These are phyloP conservation scores for Neoarthrinium moseri DNA, from an alignment of 2,329 filamentous ascomycete species.

Conservation along the genomic window DNA sequence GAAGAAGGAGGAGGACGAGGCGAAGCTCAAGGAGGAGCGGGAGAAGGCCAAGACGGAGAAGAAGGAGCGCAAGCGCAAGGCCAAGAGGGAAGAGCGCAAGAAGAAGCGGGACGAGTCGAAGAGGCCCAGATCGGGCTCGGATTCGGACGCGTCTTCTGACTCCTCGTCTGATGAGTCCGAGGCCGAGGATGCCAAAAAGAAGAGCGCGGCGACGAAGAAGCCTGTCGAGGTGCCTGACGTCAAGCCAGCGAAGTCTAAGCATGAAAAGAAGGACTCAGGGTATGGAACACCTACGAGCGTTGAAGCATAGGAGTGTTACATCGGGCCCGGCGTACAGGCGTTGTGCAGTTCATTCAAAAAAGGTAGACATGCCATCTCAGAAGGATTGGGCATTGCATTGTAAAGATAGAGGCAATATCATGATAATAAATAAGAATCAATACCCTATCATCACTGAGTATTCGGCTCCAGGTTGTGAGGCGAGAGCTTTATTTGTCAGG, in stretches of 20 bases:
- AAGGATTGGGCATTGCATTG: no score
- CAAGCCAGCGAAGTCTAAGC: background rate
- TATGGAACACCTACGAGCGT: constrained; percentile 9
- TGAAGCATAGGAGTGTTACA: constrained; percentile 4
- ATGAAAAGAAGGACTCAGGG: constrained; percentile 9
- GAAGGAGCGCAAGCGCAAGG: constrained; percentile 10
- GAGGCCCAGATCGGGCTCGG: background rate
- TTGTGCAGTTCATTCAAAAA: no score
- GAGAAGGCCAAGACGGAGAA: constrained; percentile 23
- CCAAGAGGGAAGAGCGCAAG: constrained; percentile 16
- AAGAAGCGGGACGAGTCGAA: background rate
- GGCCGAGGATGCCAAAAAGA: background rate
- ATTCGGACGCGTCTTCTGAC: background rate
- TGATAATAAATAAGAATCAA: no score
- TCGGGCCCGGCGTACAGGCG: no score
- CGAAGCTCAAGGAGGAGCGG: constrained; percentile 32
- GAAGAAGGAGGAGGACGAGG: constrained; percentile 37
- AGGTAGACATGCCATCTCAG: no score
- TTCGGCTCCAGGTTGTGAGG: no score
- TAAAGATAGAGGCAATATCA: no score
- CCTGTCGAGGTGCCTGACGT: background rate
- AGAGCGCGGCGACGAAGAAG: background rate
- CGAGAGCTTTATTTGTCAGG: no score
- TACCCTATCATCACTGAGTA: no score
- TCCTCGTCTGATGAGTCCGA: background rate